A percentile compares a stretch with the other conserved stretches of the same genome.
Conservation (phyloP, 257 asterid genomes). For the Lavandula angustifolia region DNA sequence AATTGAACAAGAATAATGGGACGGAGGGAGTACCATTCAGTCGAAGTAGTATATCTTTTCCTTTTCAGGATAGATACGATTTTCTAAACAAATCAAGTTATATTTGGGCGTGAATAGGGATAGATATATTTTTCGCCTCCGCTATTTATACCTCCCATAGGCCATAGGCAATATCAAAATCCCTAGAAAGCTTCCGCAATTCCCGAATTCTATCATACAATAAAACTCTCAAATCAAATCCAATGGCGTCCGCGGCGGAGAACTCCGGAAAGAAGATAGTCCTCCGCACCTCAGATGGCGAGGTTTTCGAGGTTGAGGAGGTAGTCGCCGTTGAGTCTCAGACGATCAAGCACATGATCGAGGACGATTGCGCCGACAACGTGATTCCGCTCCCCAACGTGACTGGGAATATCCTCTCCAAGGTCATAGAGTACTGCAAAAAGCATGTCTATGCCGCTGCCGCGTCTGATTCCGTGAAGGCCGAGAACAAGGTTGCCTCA, state of each 20-base stretch:
- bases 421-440: constrained; percentile 59
- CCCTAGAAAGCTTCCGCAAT: constrained; percentile 29
- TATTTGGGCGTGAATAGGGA: too few species aligned
- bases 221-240: constrained; percentile 3
- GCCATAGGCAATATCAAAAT: not conserved
- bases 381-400: constrained; percentile 54
- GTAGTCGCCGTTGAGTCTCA: too few species aligned
- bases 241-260: constrained; percentile 48
- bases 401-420: constrained; percentile 51
- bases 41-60: too few species aligned
- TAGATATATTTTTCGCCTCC: not conserved
- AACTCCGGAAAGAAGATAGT: constrained; percentile 40
- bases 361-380: too few species aligned
- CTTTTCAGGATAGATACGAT: too few species aligned
- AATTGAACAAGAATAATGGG: too few species aligned
- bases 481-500: constrained; percentile 30
- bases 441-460: constrained; percentile 48
- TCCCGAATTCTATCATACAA: not conserved
- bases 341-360: too few species aligned
- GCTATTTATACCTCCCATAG: constrained; percentile 2
- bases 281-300: not conserved
- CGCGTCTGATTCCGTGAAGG: constrained; percentile 28
- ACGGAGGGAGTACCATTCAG: too few species aligned
- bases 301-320: too few species aligned
- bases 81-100: too few species aligned